Evolutionary conservation across 805 yeast genomes (phyloP), one percentile per base, ranked within the genome.

Genomic region (Millerozyma acaciae): DNA sequence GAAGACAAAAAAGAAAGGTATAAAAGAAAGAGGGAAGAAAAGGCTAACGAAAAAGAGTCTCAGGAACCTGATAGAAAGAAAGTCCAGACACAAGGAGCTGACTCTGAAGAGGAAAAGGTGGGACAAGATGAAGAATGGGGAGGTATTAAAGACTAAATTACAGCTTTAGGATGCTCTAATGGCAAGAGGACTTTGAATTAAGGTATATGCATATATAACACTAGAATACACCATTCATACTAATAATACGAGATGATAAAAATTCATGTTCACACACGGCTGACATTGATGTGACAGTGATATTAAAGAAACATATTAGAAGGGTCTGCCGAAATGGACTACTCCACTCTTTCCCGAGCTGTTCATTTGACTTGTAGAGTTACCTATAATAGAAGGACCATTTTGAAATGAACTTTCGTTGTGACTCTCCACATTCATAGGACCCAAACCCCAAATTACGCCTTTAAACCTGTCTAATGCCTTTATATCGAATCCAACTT

Each of bases 1-100:
- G 80, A 65, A 37, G 81, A 72, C 49, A 72, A 71, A 52, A 72
- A 71, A 55, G 76, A 75, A 2, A 63, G 62, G 28, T 63, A 66
- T 44, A 75, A 73, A 58, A 64, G 77, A 49, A 70, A 69, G 60
- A 62, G 79, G 44, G 72, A 68, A 10, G 76, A 73, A 43, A 61
- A 70, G 42, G 75, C 65, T 40, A 59, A 51, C 13, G 48, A 49
- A 34, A 45, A 42, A 31, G 64, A 57, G 25, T 47, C 45, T 34
- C 54, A 51, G 43, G 50, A 39, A 25, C 45, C 49, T 42, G 35
- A 27, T 45, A 48, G 43, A 30, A 51, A 50, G 17, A 60, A 47
- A 18, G 53, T 40, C 15, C 49, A 38, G n/a, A 51, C 40, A 35
- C n/a, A n/a, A n/a, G n/a, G n/a, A n/a, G 34, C 48, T 34, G 25